Percentiles rank a stretch among this genome's conserved stretches.
Conservation (phyloP, 805 yeast genomes). For the Nakazawaea ernobii region DNA sequence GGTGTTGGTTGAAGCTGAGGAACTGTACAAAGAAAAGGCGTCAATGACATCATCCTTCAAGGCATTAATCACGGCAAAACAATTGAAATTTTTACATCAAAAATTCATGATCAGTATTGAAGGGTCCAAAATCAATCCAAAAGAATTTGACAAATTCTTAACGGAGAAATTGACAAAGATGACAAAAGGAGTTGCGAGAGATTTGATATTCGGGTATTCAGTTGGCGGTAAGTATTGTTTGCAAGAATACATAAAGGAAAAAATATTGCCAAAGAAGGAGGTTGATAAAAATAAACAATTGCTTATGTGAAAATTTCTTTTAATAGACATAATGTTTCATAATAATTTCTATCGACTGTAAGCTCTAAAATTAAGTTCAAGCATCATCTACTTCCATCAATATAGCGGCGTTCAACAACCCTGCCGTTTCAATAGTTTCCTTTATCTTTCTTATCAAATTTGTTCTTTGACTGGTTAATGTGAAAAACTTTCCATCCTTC, state of each 20-base stretch:
- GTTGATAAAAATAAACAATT: constrained; percentile 6
- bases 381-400: constrained; percentile 50
- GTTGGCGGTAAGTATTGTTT: constrained; percentile 22
- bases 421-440: constrained; percentile 62
- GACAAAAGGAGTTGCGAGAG: constrained; percentile 21
- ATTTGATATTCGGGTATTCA: constrained; percentile 25
- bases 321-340: background rate
- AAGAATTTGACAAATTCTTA: constrained; percentile 14
- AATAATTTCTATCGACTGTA: background rate
- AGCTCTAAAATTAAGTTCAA: background rate
- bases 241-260: constrained; percentile 20
- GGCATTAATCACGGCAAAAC: constrained; percentile 19
- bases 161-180: constrained; percentile 13
- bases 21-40: constrained; percentile 8
- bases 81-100: constrained; percentile 15
- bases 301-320: background rate
- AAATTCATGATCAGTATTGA: constrained; percentile 14
- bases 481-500: constrained; percentile 41
- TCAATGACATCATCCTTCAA: constrained; percentile 8
- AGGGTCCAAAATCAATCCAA: constrained; percentile 18
- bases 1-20: constrained; percentile 15
- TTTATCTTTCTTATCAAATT: constrained; percentile 51
- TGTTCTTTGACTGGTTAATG: constrained; percentile 51
- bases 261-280: constrained; percentile 17
- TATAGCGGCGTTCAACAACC: constrained; percentile 76